Conservation (phyloP, 192 early-diverging fungal species). For the Chytriomyces confervae region DNA sequence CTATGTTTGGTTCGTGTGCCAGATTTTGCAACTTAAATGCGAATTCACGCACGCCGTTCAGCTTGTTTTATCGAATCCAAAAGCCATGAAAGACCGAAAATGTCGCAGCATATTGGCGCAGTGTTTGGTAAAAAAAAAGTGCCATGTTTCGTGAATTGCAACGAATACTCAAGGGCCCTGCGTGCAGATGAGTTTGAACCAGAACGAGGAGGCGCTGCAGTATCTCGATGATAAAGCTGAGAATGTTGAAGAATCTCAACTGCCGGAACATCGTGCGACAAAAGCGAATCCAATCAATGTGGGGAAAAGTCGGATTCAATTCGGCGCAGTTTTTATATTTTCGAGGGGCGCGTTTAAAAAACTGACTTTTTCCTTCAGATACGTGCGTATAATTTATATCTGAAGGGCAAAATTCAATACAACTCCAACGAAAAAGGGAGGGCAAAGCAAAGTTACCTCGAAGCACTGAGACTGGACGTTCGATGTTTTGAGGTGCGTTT, state of each 20-base stretch:
- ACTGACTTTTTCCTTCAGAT: not conserved
- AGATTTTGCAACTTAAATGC: not conserved
- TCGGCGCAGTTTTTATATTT: too few species aligned
- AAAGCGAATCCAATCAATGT: too few species aligned
- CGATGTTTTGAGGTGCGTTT: conserved; percentile 33
- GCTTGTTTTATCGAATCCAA: not conserved
- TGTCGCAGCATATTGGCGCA: not conserved
- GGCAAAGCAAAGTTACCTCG: conserved; percentile 9
- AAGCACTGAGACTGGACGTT: conserved; percentile 20
- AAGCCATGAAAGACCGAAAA: not conserved
- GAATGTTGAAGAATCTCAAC: not conserved
- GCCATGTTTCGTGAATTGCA: not conserved
- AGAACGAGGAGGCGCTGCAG: not conserved
- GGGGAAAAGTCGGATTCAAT: too few species aligned
- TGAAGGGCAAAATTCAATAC: conserved; percentile 7
- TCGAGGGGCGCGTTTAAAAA: not conserved
- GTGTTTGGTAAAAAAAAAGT: not conserved
- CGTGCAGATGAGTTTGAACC: not conserved
- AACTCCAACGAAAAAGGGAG: not conserved
- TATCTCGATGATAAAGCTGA: not conserved
- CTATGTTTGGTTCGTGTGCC: not conserved
- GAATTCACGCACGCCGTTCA: not conserved
- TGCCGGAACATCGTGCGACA: not conserved
- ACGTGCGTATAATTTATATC: not conserved
- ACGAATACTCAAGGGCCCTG: not conserved